Evolutionary conservation across 2,329 filamentous ascomycete genomes (phyloP).

Genomic region (Fusarium sp.): DNA sequence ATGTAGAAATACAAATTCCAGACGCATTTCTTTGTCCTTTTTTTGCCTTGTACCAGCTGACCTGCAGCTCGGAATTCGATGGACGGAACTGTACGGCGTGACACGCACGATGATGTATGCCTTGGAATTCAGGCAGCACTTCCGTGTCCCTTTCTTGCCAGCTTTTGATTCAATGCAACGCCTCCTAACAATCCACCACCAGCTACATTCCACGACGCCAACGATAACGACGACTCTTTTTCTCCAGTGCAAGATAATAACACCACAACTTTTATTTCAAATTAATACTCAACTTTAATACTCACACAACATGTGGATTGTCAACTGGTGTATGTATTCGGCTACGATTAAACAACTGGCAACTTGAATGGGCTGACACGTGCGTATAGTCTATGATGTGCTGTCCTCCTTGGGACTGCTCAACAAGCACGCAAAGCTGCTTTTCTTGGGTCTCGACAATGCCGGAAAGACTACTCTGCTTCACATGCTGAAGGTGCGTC

Average conservation of each 20-base stretch:
- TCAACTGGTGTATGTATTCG: slow-evolving; percentile 87
- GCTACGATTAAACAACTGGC: slow-evolving; percentile 10
- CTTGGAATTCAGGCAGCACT: slow-evolving; percentile 42
- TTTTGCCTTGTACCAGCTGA: slow-evolving; percentile 21
- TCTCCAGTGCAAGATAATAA: slow-evolving; percentile 22
- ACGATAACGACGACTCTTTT: slow-evolving; percentile 42
- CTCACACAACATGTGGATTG: slow-evolving; percentile 80
- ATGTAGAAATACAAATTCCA: background rate
- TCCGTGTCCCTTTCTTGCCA: slow-evolving; percentile 46
- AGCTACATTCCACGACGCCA: slow-evolving; percentile 40
- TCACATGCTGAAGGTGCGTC: slow-evolving; percentile 91
- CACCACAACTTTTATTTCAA: slow-evolving; percentile 33
- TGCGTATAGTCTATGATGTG: slow-evolving; percentile 79
- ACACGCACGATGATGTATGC: slow-evolving; percentile 41
- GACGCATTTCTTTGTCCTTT: slow-evolving; percentile 4
- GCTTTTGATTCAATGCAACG: slow-evolving; percentile 44
- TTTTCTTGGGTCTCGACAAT: slow-evolving; percentile 94
- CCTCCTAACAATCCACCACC: slow-evolving; percentile 35
- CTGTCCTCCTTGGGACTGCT: slow-evolving; percentile 87
- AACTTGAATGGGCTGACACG: slow-evolving; percentile 49
- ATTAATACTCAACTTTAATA: slow-evolving; percentile 39
- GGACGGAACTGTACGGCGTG: slow-evolving; percentile 25
- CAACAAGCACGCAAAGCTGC: slow-evolving; percentile 96
- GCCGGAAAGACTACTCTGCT: slow-evolving; percentile 93
- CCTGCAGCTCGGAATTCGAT: slow-evolving; percentile 18